Evolutionary conservation across 2,329 filamentous ascomycete genomes (phyloP).

Genomic region (Fusarium verticillioides): DNA sequence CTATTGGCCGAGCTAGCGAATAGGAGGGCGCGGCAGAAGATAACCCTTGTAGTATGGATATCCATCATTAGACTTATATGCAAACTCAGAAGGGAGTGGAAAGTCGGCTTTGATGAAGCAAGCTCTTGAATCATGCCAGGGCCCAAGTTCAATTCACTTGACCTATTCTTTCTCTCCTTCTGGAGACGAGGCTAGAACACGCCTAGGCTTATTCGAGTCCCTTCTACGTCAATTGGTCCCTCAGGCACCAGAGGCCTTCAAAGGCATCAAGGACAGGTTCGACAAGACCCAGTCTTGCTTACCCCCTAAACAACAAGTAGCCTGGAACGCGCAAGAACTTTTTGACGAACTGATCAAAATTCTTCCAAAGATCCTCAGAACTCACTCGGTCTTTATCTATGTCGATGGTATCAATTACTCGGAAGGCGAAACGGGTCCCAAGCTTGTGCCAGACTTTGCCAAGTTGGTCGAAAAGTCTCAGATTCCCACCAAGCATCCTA

Average conservation of each 20-base stretch:
- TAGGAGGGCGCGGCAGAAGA: not conserved
- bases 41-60: not conserved
- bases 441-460: conserved; percentile 3
- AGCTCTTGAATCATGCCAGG: not conserved
- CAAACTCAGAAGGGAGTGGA: not conserved
- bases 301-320: not conserved
- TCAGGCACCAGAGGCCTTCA: not conserved
- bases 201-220: not conserved
- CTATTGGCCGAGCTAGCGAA: not conserved
- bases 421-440: not conserved
- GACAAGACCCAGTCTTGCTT: not conserved
- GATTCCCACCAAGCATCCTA: not conserved
- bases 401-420: conserved; percentile 1
- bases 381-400: not conserved
- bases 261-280: not conserved
- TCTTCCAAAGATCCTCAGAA: not conserved
- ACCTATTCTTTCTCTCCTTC: not conserved
- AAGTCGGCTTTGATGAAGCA: conserved; percentile 5
- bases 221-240: not conserved
- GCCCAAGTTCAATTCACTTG: not conserved
- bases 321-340: not conserved
- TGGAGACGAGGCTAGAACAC: not conserved
- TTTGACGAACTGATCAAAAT: not conserved
- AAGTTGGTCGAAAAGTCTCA: conserved; percentile 2
- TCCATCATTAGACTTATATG: not conserved